Evolutionary conservation across 257 asterid genomes (phyloP).

Genomic region (Scutellaria barbata): DNA sequence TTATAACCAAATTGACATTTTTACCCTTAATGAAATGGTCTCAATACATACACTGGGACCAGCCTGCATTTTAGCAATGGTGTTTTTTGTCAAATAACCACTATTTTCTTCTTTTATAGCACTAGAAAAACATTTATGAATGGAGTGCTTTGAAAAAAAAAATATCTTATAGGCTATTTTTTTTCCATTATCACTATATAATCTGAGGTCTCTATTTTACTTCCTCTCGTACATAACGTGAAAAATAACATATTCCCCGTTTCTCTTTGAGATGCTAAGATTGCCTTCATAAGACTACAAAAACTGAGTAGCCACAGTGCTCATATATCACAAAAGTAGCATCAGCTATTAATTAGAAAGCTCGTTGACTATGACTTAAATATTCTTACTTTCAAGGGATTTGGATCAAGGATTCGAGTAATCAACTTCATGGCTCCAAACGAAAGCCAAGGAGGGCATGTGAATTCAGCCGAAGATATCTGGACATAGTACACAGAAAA

Average conservation of each 20-base stretch:
- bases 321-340: too few species aligned
- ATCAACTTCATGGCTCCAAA: constrained; percentile 83
- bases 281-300: not conserved
- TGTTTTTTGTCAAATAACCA: too few species aligned
- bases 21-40: too few species aligned
- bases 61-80: too few species aligned
- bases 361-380: not conserved
- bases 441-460: constrained; percentile 98
- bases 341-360: not conserved
- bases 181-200: not conserved
- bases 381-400: constrained; percentile 70
- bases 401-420: constrained; percentile 79
- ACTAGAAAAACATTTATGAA: too few species aligned
- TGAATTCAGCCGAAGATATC: constrained; percentile 86
- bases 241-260: not conserved
- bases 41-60: too few species aligned
- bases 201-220: not conserved
- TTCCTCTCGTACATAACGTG: not conserved
- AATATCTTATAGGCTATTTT: too few species aligned
- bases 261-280: constrained; percentile 1
- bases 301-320: not conserved
- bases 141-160: too few species aligned
- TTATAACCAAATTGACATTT: too few species aligned
- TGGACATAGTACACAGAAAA: constrained; percentile 35
- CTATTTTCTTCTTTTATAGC: too few species aligned